Percentiles rank a stretch among this genome's conserved stretches.
Evolutionary conservation across 441 rosid species (phyloP).

Genomic region (Adansonia gregorii): DNA sequence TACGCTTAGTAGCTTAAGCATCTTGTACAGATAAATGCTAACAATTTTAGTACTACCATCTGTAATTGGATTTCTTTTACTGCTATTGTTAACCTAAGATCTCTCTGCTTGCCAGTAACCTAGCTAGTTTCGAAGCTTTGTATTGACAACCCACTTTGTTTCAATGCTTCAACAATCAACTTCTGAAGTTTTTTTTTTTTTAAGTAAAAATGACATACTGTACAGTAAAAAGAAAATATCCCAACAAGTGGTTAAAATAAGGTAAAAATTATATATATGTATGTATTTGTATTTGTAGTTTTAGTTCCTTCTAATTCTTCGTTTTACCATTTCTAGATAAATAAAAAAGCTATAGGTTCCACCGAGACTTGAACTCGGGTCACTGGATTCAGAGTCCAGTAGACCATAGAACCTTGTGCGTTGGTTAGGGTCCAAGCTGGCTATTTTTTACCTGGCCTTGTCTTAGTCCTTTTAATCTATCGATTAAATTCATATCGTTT

Average conservation of each 20-base stretch:
- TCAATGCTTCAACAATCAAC: neutral
- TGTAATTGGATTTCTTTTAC: neutral
- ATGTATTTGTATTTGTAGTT: no score
- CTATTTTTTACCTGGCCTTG: no score
- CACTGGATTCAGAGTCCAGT: conserved; percentile 48
- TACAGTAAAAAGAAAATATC: neutral
- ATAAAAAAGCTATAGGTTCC: conserved; percentile 38
- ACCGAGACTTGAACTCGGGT: conserved; percentile 69
- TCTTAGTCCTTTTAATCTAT: no score
- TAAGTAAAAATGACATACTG: no score
- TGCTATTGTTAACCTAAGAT: neutral
- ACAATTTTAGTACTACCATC: neutral
- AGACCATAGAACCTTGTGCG: conserved; percentile 53
- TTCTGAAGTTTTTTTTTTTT: neutral
- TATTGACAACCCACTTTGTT: neutral
- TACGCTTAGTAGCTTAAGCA: conserved; percentile 9
- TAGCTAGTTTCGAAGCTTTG: neutral
- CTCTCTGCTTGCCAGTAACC: neutral
- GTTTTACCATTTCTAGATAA: neutral
- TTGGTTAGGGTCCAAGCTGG: no score
- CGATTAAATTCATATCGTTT: neutral
- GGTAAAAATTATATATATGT: neutral
- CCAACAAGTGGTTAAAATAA: neutral
- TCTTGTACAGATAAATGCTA: neutral
- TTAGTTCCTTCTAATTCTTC: no score